Evolutionary conservation across 805 yeast genomes (phyloP), one percentile per base, ranked within the genome.

Genomic region (Saccharomycopsis sp.): DNA sequence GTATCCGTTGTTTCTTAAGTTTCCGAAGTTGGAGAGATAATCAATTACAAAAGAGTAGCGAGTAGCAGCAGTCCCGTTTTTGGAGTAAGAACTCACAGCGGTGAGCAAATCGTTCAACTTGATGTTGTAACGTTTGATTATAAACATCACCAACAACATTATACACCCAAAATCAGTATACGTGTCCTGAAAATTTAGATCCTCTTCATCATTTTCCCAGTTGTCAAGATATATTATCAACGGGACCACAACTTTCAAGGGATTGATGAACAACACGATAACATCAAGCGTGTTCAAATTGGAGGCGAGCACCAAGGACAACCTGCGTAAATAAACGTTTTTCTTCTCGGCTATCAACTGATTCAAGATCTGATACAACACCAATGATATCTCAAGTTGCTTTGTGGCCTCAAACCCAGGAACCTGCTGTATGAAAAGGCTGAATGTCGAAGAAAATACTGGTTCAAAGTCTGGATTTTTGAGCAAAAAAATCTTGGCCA

Each of bases 161-260:
- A 84, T 72, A 51, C 81, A 75, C 0, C 95, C 91, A 67, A 85
- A 84, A 46, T 87, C 83, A 1, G 89, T 74, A 65, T 84, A 87
- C 14, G 75, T 69, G 41, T 87, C 94, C 67, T 85, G 90, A 61
- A 79, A 80, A 62, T 81, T 79, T 57, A 75, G 75, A 55, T 81
- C 87, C 55, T 79, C 83, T 40, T 81, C 85, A 3, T 60, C 51
- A 2, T 63, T 63, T 68, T 72, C 69, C 69, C 76, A 71, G 2
- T 66, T 64, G 64, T 86, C 91, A 16, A 87, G 66, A 59, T 78
- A 80, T 14, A 71, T 76, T 56, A 84, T 68, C 56, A 84, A 63
- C 37, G 82, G 78, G 52, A 66, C 64, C 55, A 80, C 53, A 52
- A 81, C 57, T 2, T 67, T 69, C 29, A 66, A 61, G 48, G 89